A percentile compares a stretch with the other conserved stretches of the same genome.
These are phyloP conservation scores for Exophiala spinifera DNA, from an alignment of 2,329 filamentous ascomycete genomes.

Conservation along the genomic window DNA sequence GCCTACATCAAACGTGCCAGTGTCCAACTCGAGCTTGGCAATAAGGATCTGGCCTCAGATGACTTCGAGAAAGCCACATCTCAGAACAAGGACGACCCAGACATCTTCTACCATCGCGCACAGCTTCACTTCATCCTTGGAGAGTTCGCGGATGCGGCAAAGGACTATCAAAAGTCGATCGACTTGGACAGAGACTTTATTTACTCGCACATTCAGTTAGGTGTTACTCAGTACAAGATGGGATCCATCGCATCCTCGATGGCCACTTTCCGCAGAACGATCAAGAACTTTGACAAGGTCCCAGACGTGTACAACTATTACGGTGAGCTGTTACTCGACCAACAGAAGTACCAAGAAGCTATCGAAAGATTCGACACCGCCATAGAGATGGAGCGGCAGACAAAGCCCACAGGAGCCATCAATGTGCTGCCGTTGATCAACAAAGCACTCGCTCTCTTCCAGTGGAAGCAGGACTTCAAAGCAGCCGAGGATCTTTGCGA, in stretches of 20 bases:
- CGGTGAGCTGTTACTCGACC: slow-evolving; percentile 92
- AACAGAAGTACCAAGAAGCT: slow-evolving; percentile 90
- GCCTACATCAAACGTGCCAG: slow-evolving; percentile 98
- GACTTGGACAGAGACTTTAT: slow-evolving; percentile 95
- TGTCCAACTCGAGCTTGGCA: slow-evolving; percentile 91
- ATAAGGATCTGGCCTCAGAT: slow-evolving; percentile 78
- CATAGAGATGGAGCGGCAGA: slow-evolving; percentile 97
- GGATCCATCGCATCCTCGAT: slow-evolving; percentile 95
- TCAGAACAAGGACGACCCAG: slow-evolving; percentile 84
- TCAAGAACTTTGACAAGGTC: slow-evolving; percentile 97
- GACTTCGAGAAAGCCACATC: slow-evolving; percentile 84
- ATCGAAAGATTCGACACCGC: slow-evolving; percentile 98
- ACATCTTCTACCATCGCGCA: slow-evolving; percentile 98
- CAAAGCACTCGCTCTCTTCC: slow-evolving; percentile 94
- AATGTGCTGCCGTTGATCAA: slow-evolving; percentile 97
- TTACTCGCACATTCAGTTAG: slow-evolving; percentile 98
- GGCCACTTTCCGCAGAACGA: slow-evolving; percentile 94
- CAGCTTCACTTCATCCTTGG: slow-evolving; percentile 97
- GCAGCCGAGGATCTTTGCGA: slow-evolving; percentile 96
- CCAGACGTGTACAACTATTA: slow-evolving; percentile 99
- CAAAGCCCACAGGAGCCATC: slow-evolving; percentile 82
- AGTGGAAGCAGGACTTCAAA: slow-evolving; percentile 95
- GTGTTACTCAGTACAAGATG: slow-evolving; percentile 99
- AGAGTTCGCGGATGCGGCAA: slow-evolving; percentile 88
- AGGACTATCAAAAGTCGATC: slow-evolving; percentile 99